Percentiles rank a stretch among this genome's conserved stretches.
Evolutionary conservation across 768 basidiomycete genomes (phyloP).

Genomic region (Suillus discolor): DNA sequence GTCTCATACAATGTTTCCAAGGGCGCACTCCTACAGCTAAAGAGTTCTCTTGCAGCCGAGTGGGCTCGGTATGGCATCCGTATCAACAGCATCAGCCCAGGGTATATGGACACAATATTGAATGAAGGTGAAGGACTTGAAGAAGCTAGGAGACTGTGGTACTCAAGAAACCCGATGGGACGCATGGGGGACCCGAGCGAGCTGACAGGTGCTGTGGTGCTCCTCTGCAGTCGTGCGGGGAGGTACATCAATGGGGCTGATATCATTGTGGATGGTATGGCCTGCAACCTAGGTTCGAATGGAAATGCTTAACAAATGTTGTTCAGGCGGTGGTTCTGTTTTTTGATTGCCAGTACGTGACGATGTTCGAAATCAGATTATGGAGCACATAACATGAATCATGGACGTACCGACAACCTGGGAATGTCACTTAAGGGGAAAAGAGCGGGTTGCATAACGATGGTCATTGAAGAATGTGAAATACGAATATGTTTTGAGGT

Average conservation of each 20-base stretch:
- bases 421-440: background rate
- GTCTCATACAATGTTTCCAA: slow-evolving; percentile 46
- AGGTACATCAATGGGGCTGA: slow-evolving; percentile 46
- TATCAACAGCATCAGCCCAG: slow-evolving; percentile 46
- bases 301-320: background rate
- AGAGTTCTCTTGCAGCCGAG: slow-evolving; percentile 42
- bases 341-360: slow-evolving; percentile 15
- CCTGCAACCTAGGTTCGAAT: background rate
- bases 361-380: background rate
- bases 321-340: slow-evolving; percentile 23
- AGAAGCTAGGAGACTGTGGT: slow-evolving; percentile 38
- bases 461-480: background rate
- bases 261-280: slow-evolving; percentile 44
- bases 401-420: background rate
- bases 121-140: slow-evolving; percentile 38
- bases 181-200: slow-evolving; percentile 46
- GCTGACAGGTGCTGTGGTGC: slow-evolving; percentile 39
- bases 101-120: slow-evolving; percentile 46
- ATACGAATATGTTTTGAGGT: background rate
- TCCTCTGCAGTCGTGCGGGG: slow-evolving; percentile 45
- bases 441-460: background rate
- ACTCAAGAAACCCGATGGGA: slow-evolving; percentile 43
- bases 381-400: background rate
- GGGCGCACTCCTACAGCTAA: slow-evolving; percentile 41
- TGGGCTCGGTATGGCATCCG: slow-evolving; percentile 44